These are phyloP conservation scores for Phytopythium aichiense DNA, from an alignment of 352 stramenopile genomes.

Conservation along the genomic window DNA sequence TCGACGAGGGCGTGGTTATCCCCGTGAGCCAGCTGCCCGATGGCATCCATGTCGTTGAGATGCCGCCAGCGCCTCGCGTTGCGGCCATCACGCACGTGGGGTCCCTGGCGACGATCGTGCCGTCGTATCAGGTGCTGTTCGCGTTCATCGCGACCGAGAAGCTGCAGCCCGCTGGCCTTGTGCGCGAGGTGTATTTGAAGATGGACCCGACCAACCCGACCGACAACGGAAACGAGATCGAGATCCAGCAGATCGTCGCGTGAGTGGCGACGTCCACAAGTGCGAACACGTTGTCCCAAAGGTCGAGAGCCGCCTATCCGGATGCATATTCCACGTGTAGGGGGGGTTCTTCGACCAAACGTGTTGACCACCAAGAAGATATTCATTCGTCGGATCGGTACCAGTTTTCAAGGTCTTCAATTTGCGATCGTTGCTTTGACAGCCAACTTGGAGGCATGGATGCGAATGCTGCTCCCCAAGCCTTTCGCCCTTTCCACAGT, in stretches of 20 bases:
- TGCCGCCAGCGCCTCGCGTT: constrained; percentile 17
- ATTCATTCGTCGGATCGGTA: no score
- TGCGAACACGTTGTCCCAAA: no score
- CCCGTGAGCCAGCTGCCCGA: constrained; percentile 4
- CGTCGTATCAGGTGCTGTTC: constrained; percentile 32
- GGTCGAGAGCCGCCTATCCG: no score
- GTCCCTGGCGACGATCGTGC: constrained; percentile 17
- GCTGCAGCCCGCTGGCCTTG: constrained; percentile 19
- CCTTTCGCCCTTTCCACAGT: no score
- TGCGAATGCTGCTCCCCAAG: no score
- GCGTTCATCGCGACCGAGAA: constrained; percentile 29
- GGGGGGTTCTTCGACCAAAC: no score
- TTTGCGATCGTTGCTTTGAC: no score
- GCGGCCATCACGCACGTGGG: constrained; percentile 34
- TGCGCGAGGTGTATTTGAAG: constrained; percentile 41
- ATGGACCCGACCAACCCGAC: constrained; percentile 19
- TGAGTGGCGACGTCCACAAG: constrained; percentile 3
- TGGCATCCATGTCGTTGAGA: constrained; percentile 20
- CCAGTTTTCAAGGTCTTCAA: no score
- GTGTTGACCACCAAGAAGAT: no score
- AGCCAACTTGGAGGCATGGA: no score
- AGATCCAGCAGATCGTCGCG: constrained; percentile 28
- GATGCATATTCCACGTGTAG: neutral
- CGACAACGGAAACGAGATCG: constrained; percentile 19
- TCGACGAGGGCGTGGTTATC: constrained; percentile 12